Evolutionary conservation across 768 basidiomycete species (phyloP), one percentile per base, ranked within the genome.

Genomic region (Boletus rubropictus): DNA sequence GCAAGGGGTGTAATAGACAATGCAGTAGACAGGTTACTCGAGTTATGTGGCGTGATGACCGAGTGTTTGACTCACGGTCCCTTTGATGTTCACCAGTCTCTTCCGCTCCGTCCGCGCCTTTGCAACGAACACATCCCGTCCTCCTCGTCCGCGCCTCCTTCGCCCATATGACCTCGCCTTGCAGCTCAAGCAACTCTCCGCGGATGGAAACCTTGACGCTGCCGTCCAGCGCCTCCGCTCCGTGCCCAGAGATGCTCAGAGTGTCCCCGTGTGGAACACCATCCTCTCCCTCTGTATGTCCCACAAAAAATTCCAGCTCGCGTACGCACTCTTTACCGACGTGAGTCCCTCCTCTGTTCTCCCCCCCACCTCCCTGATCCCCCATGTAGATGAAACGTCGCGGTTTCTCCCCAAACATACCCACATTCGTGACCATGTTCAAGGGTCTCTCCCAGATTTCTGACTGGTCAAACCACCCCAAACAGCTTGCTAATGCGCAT

Each of bases 221-320:
- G 89, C 89, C 1, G 72, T 87, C 4, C 60, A 70, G 21, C 76
- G 81, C 65, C 72, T 92, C n/a, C 78, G 84, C 58, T 79, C 74
- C 32, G 69, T 81, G 17, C 86, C 89, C 20, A 68, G 78, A 39
- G 85, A 84, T 53, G 82, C 87, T 0, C 84, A 87, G 58, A 90
- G 89, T 53, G 70, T 78, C 1, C 72, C 75, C 10, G 81, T 84
- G 7, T 92, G 89, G 89, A 89, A 89, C 53, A 86, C 82, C 3
- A 62, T 91, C 55, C 82, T 92, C 32, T 79, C 76, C 69, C 74
- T 81, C 43, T 76, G 77, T 39, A 69, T 86, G 70, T 74, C 78
- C 33, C 76, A 66, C 15, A 65, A 74, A 49, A 75, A 75, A 35
- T 84, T 72, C 58, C 75, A 80, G 31, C 65, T 85, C 27, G 78